Evolutionary conservation across 2,329 filamentous ascomycete species (phyloP).

Genomic region (Pyricularia sp.): DNA sequence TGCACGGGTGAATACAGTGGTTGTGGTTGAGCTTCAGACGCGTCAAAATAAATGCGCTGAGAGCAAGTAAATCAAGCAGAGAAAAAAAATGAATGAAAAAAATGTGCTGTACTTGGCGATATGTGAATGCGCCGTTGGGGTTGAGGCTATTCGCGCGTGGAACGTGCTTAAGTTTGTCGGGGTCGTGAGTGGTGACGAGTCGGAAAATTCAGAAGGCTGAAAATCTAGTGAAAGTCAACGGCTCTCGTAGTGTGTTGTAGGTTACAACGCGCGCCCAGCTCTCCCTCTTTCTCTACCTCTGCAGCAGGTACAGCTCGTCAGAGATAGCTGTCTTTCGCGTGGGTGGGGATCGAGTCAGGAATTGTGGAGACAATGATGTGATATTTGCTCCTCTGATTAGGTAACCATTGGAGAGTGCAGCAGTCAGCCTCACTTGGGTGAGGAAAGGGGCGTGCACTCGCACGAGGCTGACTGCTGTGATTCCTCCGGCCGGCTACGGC

Average conservation of each 20-base stretch:
- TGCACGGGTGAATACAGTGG: constrained; percentile 6
- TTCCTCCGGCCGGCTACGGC: neutral
- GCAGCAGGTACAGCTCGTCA: neutral
- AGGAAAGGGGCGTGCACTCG: neutral
- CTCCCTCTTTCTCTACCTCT: neutral
- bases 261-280: neutral
- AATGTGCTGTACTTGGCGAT: neutral
- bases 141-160: constrained; percentile 2
- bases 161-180: constrained; percentile 6
- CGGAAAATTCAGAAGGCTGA: constrained; percentile 19
- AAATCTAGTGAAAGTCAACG: neutral
- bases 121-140: neutral
- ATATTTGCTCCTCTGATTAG: neutral
- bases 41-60: neutral
- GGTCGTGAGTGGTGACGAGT: constrained; percentile 17
- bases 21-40: constrained; percentile 6
- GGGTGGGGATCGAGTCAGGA: neutral
- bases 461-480: neutral
- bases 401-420: neutral
- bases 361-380: neutral
- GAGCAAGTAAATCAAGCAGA: neutral
- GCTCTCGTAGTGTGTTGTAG: constrained; percentile 3
- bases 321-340: neutral
- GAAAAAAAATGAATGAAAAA: neutral
- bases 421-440: too few species aligned